These are phyloP conservation scores for Gracilariopsis chorda DNA, from an alignment of 23 red algal species.

Conservation along the genomic window DNA sequence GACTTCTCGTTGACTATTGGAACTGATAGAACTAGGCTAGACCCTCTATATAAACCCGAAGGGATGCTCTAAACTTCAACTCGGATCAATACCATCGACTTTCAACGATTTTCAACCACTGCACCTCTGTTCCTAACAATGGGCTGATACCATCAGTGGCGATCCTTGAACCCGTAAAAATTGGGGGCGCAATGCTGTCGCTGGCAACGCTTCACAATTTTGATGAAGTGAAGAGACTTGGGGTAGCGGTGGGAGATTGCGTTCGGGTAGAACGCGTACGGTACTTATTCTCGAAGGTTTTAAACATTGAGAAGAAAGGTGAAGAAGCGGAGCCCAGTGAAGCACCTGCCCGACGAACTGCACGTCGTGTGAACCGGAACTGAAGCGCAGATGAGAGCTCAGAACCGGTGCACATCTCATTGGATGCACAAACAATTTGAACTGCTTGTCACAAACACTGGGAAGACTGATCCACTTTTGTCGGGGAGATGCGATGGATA, in stretches of 20 bases:
- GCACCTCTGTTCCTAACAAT: slow-evolving; percentile 42
- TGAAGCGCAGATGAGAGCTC: neutral
- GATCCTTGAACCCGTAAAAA: slow-evolving; percentile 45
- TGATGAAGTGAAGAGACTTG: slow-evolving; percentile 61
- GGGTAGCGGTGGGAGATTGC: slow-evolving; percentile 32
- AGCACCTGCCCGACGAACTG: neutral
- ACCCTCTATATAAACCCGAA: too few species aligned
- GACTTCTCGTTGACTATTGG: too few species aligned
- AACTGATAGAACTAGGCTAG: too few species aligned
- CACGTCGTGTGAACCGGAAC: slow-evolving; percentile 35
- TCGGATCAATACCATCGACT: too few species aligned
- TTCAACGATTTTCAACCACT: too few species aligned
- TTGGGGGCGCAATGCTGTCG: slow-evolving; percentile 68
- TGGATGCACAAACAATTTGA: slow-evolving; percentile 41
- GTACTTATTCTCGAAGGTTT: slow-evolving; percentile 79
- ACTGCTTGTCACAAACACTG: slow-evolving; percentile 39
- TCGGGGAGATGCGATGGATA: slow-evolving; percentile 54
- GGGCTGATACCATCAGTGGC: slow-evolving; percentile 83
- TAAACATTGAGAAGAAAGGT: neutral
- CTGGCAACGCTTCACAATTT: slow-evolving; percentile 86
- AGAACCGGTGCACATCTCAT: slow-evolving; percentile 27
- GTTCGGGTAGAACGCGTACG: slow-evolving; percentile 63
- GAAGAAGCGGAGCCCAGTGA: neutral
- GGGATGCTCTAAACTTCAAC: too few species aligned
- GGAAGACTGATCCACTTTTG: slow-evolving; percentile 63